Percentiles rank a stretch among this genome's conserved stretches.
These are phyloP conservation scores for Termitomyces sp. DNA, from an alignment of 768 basidiomycete species.

Conservation along the genomic window DNA sequence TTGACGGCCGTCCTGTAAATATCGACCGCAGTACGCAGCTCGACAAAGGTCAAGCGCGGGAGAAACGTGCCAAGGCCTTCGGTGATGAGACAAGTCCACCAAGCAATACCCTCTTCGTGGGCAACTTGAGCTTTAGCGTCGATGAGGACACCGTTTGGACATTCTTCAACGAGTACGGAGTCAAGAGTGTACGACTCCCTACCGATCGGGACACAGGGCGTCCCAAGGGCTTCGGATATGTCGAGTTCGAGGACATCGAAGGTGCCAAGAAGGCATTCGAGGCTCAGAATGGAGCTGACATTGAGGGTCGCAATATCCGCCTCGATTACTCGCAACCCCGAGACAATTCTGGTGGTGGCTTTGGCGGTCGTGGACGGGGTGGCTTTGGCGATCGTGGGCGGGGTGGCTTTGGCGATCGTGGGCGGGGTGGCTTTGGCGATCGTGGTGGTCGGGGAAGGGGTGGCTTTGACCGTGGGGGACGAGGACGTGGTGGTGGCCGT, in stretches of 20 bases:
- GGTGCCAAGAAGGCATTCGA: constrained; percentile 79
- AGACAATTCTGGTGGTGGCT: constrained; percentile 35
- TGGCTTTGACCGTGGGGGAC: constrained; percentile 36
- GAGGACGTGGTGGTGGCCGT: constrained; percentile 38
- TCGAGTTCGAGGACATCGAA: constrained; percentile 85
- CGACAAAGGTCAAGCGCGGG: constrained; percentile 50
- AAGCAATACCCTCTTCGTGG: constrained; percentile 81
- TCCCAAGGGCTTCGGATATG: constrained; percentile 95
- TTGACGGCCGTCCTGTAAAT: constrained; percentile 88
- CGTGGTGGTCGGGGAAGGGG: constrained; percentile 26
- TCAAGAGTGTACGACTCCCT: constrained; percentile 85
- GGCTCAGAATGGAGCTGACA: constrained; percentile 63
- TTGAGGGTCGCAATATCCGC: constrained; percentile 78
- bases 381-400: constrained; percentile 19
- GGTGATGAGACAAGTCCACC: constrained; percentile 67
- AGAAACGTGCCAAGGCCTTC: constrained; percentile 75
- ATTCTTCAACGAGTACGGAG: constrained; percentile 84
- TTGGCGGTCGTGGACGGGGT: constrained; percentile 23
- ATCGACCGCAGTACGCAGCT: constrained; percentile 75
- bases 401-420: constrained; percentile 28
- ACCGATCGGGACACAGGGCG: constrained; percentile 89
- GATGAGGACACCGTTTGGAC: constrained; percentile 87
- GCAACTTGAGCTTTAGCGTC: constrained; percentile 80
- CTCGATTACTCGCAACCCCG: constrained; percentile 87
- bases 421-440: constrained; percentile 25